Percentiles rank a stretch among this genome's conserved stretches.
phyloP scores from a whole-genome alignment of 2,329 filamentous ascomycete genomes.

The Pseudogymnoascus sp. region DNA sequence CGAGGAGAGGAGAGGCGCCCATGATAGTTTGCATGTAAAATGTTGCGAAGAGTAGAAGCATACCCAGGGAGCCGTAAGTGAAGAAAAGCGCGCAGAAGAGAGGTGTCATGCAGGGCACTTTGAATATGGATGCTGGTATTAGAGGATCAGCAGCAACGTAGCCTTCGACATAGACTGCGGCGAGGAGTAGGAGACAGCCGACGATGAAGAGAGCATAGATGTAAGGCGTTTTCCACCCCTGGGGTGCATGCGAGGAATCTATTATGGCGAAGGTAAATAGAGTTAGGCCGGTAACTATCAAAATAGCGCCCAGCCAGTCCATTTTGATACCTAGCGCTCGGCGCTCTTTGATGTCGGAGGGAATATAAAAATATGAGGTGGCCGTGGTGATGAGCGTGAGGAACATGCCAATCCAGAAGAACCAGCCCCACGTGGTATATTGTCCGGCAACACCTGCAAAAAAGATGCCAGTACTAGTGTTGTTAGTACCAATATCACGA shows the following conservation, averaged over 20 bases:
- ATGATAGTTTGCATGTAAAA: constrained; percentile 55
- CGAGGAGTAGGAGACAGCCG: constrained; percentile 52
- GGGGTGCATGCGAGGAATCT: constrained; percentile 60
- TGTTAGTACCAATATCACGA: constrained; percentile 42
- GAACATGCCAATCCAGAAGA: constrained; percentile 60
- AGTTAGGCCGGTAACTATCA: constrained; percentile 59
- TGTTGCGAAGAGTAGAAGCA: constrained; percentile 64
- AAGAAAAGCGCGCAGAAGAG: constrained; percentile 56
- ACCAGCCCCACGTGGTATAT: constrained; percentile 56
- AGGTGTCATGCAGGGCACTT: constrained; percentile 60
- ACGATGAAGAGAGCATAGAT: constrained; percentile 59
- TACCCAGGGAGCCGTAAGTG: constrained; percentile 60
- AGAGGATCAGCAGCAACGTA: constrained; percentile 63
- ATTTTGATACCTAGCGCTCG: constrained; percentile 43
- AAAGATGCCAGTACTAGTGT: constrained; percentile 52
- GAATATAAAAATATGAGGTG: constrained; percentile 43
- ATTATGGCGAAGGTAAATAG: constrained; percentile 72
- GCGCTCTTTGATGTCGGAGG: constrained; percentile 38
- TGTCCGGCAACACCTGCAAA: constrained; percentile 57
- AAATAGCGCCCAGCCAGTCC: constrained; percentile 60
- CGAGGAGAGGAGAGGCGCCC: constrained; percentile 45
- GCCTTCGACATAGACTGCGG: constrained; percentile 64
- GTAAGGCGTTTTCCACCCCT: constrained; percentile 68
- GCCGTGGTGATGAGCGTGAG: constrained; percentile 41
- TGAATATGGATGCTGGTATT: constrained; percentile 63